phyloP scores from a whole-genome alignment of 441 rosid genomes.

The Gossypium gossypioides region DNA sequence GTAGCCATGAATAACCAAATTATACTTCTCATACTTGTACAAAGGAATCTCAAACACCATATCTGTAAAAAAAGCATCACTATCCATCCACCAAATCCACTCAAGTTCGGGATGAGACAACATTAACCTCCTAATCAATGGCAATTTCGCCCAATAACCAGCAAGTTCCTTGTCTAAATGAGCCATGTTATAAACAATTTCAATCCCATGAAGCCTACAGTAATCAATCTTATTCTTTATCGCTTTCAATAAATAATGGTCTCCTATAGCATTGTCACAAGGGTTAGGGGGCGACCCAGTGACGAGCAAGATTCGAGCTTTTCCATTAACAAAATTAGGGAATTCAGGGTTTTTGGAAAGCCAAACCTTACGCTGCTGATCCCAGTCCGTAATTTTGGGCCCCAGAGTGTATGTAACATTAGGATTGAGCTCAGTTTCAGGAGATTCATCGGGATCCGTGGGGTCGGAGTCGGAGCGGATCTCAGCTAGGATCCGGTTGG shows the following conservation, averaged over 20 bases:
- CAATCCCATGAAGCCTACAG: conserved; percentile 92
- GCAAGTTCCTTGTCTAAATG: conserved; percentile 84
- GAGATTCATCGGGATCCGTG: conserved; percentile 35
- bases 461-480: conserved; percentile 81
- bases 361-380: conserved; percentile 73
- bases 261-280: conserved; percentile 89
- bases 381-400: conserved; percentile 68
- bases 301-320: conserved; percentile 57
- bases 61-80: conserved; percentile 95
- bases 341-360: conserved; percentile 57
- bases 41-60: conserved; percentile 80
- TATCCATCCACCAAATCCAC: conserved; percentile 99
- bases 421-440: conserved; percentile 38
- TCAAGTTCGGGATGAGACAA: conserved; percentile 85
- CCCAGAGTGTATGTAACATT: conserved; percentile 67
- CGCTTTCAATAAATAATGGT: conserved; percentile 75
- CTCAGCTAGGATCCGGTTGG: conserved; percentile 73
- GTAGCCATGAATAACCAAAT: conserved; percentile 82
- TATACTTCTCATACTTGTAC: conserved; percentile 49
- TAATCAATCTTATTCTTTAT: conserved; percentile 92
- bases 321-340: conserved; percentile 61
- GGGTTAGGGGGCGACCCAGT: conserved; percentile 91
- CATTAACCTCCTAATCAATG: conserved; percentile 81
- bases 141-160: conserved; percentile 92
- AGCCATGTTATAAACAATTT: conserved; percentile 92